A percentile compares a stretch with the other conserved stretches of the same genome.
Evolutionary conservation across 2,329 filamentous ascomycete species (phyloP).

Genomic region (Aspergillus terreus): DNA sequence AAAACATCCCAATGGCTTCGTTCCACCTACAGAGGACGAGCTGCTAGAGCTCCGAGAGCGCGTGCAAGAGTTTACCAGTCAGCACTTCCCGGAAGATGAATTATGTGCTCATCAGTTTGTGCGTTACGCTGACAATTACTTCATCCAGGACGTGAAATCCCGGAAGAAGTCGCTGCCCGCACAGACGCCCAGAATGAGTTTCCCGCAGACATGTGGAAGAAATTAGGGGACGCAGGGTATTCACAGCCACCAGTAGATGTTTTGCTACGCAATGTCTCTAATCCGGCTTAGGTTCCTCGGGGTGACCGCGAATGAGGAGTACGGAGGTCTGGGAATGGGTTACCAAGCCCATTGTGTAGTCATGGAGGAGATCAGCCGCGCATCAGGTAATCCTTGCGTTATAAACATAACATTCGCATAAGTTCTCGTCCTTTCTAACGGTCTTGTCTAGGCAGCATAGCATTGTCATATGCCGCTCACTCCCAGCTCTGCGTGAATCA

Average conservation of each 20-base stretch:
- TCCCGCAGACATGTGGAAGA: conserved; percentile 86
- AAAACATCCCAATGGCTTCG: conserved; percentile 65
- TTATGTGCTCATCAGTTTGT: not conserved
- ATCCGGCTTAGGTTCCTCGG: conserved; percentile 65
- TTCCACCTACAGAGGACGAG: conserved; percentile 66
- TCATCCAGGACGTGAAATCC: conserved; percentile 68
- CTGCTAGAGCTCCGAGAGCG: conserved; percentile 76
- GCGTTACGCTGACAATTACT: not conserved
- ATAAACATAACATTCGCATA: not conserved
- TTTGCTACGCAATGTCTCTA: not conserved
- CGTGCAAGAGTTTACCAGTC: conserved; percentile 79
- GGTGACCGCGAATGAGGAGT: conserved; percentile 88
- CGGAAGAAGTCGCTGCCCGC: conserved; percentile 72
- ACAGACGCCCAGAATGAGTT: conserved; percentile 89
- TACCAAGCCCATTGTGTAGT: conserved; percentile 96
- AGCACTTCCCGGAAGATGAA: conserved; percentile 6
- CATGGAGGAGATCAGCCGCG: conserved; percentile 89
- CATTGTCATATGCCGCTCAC: conserved; percentile 90
- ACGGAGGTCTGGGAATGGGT: conserved; percentile 84
- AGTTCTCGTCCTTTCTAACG: too few relatives aligned
- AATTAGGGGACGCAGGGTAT: conserved; percentile 78
- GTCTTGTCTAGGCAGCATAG: conserved; percentile 42
- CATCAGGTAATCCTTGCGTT: conserved; percentile 55
- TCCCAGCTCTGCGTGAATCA: conserved; percentile 97
- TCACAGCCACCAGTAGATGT: not conserved